phyloP scores from a whole-genome alignment of 371 early-diverging fungal genomes.

The Mucor indicus region DNA sequence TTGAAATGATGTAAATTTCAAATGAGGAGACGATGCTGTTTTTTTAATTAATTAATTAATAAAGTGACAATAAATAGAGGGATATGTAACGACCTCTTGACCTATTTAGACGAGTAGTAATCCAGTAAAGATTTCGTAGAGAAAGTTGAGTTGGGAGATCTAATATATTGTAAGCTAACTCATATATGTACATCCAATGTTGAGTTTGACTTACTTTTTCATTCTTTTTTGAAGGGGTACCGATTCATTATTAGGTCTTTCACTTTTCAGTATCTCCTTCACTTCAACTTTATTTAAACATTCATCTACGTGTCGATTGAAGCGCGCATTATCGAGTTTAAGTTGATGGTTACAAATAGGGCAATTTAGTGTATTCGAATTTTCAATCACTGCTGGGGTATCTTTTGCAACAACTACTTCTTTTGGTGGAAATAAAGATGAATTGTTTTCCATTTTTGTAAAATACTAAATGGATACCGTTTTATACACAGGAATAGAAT shows the following conservation, averaged over 20 bases:
- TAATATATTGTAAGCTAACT: no score
- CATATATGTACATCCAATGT: no score
- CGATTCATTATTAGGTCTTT: not conserved
- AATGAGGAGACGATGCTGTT: no score
- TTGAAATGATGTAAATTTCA: no score
- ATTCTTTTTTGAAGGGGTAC: slow-evolving; percentile 1
- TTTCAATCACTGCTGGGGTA: not conserved
- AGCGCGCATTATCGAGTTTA: slow-evolving; percentile 22
- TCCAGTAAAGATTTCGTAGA: no score
- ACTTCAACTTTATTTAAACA: slow-evolving; percentile 38
- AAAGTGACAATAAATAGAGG: no score
- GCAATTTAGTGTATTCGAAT: slow-evolving; percentile 23
- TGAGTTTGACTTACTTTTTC: no score
- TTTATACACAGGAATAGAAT: not conserved
- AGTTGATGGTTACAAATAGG: slow-evolving; percentile 37
- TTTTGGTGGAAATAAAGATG: not conserved
- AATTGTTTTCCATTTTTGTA: not conserved
- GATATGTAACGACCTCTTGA: no score
- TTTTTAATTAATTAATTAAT: no score
- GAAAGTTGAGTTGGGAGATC: no score
- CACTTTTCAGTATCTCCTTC: slow-evolving; percentile 17
- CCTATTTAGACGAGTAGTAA: no score
- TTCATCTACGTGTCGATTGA: slow-evolving; percentile 42
- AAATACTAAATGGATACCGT: no score
- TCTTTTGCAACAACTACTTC: not conserved